Percentiles rank a stretch among this genome's conserved stretches.
phyloP scores from a whole-genome alignment of 1,284 basidiomycete species.

The Ustilago sp. region DNA sequence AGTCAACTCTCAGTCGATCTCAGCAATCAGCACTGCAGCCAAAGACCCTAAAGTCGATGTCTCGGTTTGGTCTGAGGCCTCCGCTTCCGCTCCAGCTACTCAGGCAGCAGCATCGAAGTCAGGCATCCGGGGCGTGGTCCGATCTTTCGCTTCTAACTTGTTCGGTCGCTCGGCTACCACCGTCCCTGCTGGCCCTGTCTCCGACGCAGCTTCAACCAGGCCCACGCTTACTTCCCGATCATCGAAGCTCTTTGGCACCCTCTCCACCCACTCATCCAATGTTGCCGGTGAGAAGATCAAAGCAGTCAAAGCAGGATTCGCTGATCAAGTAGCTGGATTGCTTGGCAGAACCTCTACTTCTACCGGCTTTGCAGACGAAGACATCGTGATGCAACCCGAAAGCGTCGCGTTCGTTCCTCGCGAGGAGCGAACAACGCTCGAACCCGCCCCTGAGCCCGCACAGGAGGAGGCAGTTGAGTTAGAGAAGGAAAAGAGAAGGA shows the following conservation, averaged over 20 bases:
- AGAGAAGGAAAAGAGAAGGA: constrained; percentile 18
- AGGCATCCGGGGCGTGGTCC: constrained; percentile 25
- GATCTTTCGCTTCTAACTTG: constrained; percentile 37
- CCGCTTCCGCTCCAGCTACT: not conserved
- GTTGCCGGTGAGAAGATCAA: constrained; percentile 9
- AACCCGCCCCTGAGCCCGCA: not conserved
- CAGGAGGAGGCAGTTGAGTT: not conserved
- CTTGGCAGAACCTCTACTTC: constrained; percentile 1
- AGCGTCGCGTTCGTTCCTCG: constrained; percentile 4
- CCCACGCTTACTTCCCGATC: constrained; percentile 15
- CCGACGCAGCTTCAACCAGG: not conserved
- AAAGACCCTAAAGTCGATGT: constrained; percentile 15
- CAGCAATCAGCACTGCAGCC: constrained; percentile 31
- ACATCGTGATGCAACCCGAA: constrained; percentile 13
- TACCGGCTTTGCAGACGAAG: not conserved
- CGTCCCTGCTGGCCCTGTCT: not conserved
- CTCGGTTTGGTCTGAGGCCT: constrained; percentile 22
- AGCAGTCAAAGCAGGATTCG: constrained; percentile 36
- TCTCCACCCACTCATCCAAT: not conserved
- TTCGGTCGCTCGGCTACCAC: constrained; percentile 18
- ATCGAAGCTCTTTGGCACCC: constrained; percentile 35
- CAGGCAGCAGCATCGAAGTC: constrained; percentile 2
- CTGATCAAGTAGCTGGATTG: constrained; percentile 19
- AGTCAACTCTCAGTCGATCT: constrained; percentile 16
- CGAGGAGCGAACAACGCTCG: not conserved